These are phyloP conservation scores for Cicer arietinum DNA, from an alignment of 306 rosid genomes.

Conservation along the genomic window DNA sequence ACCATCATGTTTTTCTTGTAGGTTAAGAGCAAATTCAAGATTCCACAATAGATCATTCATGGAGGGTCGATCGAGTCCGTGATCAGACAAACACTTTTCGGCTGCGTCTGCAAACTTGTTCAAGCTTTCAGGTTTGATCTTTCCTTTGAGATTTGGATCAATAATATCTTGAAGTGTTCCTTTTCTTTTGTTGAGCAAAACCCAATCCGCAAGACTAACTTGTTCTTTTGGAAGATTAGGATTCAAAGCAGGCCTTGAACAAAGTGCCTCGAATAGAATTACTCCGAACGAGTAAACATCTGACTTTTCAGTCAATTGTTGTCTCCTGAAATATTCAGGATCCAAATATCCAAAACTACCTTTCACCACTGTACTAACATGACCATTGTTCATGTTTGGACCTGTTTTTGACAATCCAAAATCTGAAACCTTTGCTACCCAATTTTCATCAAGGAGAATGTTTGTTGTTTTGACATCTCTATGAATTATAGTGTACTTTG, in stretches of 20 bases:
- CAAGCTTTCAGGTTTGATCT: constrained; percentile 56
- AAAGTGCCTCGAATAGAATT: constrained; percentile 57
- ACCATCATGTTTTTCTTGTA: constrained; percentile 42
- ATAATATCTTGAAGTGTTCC: constrained; percentile 55
- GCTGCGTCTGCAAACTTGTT: constrained; percentile 57
- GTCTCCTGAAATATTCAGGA: constrained; percentile 68
- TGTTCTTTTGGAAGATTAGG: constrained; percentile 61
- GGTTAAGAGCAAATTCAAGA: constrained; percentile 60
- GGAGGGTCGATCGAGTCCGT: constrained; percentile 56
- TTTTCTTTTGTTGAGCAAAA: constrained; percentile 52
- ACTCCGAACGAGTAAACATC: constrained; percentile 68
- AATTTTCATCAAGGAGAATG: constrained; percentile 62
- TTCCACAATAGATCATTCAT: constrained; percentile 67
- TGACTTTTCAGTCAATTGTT: constrained; percentile 63
- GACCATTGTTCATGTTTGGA: constrained; percentile 58
- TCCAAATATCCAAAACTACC: constrained; percentile 69
- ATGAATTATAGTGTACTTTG: constrained; percentile 62
- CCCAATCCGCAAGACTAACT: constrained; percentile 64
- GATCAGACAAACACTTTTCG: constrained; percentile 62
- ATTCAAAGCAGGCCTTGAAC: constrained; percentile 59
- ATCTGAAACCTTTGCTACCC: constrained; percentile 67
- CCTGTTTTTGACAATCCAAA: constrained; percentile 65
- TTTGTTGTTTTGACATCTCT: constrained; percentile 67
- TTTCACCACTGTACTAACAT: constrained; percentile 63
- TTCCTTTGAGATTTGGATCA: constrained; percentile 55